Conservation (phyloP, 2,329 filamentous ascomycete species). For the Aureobasidium sp. region DNA sequence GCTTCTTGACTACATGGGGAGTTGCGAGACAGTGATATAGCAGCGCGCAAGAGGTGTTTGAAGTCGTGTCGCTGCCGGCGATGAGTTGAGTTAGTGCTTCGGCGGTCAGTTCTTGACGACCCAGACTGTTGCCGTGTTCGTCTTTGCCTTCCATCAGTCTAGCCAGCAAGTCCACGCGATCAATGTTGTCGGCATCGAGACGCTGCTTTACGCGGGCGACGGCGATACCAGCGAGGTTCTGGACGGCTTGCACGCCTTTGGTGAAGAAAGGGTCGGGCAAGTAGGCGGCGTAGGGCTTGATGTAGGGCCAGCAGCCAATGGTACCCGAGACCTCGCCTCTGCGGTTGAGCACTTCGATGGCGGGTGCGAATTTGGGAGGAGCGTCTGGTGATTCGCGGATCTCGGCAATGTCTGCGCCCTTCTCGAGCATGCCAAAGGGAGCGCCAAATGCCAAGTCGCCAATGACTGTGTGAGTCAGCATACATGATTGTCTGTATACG, state of each 20-base stretch:
- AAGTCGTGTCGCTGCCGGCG: slow-evolving; percentile 69
- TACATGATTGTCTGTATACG: too few relatives aligned
- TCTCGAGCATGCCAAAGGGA: slow-evolving; percentile 75
- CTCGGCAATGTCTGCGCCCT: slow-evolving; percentile 70
- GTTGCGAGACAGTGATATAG: slow-evolving; percentile 68
- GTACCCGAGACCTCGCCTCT: slow-evolving; percentile 76
- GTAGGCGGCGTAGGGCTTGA: slow-evolving; percentile 75
- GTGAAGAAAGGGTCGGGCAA: slow-evolving; percentile 77
- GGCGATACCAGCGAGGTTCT: slow-evolving; percentile 80
- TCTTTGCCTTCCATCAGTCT: slow-evolving; percentile 82
- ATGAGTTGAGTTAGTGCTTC: slow-evolving; percentile 87
- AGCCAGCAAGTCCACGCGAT: slow-evolving; percentile 72
- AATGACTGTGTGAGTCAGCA: slow-evolving; percentile 30
- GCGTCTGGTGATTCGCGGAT: slow-evolving; percentile 56
- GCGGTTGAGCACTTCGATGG: slow-evolving; percentile 82
- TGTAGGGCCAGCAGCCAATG: slow-evolving; percentile 63
- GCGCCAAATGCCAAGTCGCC: slow-evolving; percentile 63
- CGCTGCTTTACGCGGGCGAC: slow-evolving; percentile 72
- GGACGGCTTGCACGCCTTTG: slow-evolving; percentile 64
- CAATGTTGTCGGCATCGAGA: slow-evolving; percentile 57
- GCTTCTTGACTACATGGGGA: slow-evolving; percentile 61
- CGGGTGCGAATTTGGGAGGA: slow-evolving; percentile 62
- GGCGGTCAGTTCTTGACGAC: slow-evolving; percentile 73
- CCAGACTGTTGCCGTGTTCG: slow-evolving; percentile 66
- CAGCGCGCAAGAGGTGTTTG: slow-evolving; percentile 74